Evolutionary conservation across 352 stramenopile species (phyloP).

Genomic region (Globisporangium ultimum): DNA sequence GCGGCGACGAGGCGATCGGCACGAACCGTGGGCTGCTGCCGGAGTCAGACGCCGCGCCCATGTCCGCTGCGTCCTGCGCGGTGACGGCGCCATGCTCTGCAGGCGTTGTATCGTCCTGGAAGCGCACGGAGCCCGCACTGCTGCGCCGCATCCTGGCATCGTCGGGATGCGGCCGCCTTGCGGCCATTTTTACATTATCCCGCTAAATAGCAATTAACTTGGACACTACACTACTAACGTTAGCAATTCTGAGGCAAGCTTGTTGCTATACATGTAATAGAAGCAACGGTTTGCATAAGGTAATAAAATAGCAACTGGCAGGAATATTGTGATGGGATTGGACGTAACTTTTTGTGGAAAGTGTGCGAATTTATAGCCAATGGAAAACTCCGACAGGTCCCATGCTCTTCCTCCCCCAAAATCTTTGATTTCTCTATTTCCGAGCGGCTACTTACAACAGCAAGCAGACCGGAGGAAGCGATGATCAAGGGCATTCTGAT

Average conservation of each 20-base stretch:
- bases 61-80: neutral
- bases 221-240: no score
- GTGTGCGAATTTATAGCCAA: no score
- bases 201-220: no score
- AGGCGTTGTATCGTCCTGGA: neutral
- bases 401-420: neutral
- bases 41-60: neutral
- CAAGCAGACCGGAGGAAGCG: neutral
- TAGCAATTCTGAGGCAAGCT: no score
- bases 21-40: neutral
- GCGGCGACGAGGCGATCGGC: constrained; percentile 26
- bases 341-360: no score
- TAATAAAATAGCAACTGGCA: no score
- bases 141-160: neutral
- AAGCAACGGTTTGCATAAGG: no score
- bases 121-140: neutral
- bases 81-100: neutral
- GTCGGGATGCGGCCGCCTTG: no score
- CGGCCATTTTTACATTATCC: no score
- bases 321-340: no score
- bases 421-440: neutral
- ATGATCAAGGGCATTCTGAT: constrained; percentile 99
- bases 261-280: no score
- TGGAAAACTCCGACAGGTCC: no score
- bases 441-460: neutral